Base-by-base conservation (phyloP, 2,329 filamentous ascomycete species). In the Sporothrix schenckii region DNA sequence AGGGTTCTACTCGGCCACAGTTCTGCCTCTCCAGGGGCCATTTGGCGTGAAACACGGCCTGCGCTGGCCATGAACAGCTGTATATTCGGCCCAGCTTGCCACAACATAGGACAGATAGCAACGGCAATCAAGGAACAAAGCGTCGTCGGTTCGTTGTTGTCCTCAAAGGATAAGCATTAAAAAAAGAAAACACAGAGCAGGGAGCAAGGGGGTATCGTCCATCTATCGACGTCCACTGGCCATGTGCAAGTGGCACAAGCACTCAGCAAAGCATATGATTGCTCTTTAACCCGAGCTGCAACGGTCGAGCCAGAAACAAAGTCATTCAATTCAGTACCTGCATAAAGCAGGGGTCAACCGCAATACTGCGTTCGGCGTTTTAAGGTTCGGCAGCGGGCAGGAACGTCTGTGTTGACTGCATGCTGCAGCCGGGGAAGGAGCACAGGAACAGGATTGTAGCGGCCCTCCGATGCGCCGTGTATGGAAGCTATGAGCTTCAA, bases 361-460 rank as follows among this genome's bases (percentile, higher is more conserved):
- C 41, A 16, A 21, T 60, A 39, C 30, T 60, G 66, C 65, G 41
- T 67, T 52, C 49, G 30, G 49, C 24, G 39, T 68, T 60, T 68
- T 60, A 68, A 60, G 66, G 66, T 68, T 68, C 66, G 66, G 66
- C 53, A 60, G 53, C 53, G 41, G 50, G 41, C 50, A 68, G 24
- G 39, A 60, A 14, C 52, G 24, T 24, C 49, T 44, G 11, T 50
- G n/a, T n/a, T 58, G 34, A 68, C 50, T 44, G 53, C 41, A 68
- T 58, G 41, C 19, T 58, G 52, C 66, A 68, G 52, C 66, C 53
- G 66, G 49, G 39, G 39, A 68, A 58, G 39, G 53, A 41, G 24
- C 30, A 68, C 11, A 68, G 21, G 66, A 68, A 39, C 39, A 41
- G 30, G 30, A 21, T 34, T 21, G 56, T 34, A 41, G 34, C 56